Conservation (phyloP, 768 basidiomycete species). For the Lactifluus pinguis region DNA sequence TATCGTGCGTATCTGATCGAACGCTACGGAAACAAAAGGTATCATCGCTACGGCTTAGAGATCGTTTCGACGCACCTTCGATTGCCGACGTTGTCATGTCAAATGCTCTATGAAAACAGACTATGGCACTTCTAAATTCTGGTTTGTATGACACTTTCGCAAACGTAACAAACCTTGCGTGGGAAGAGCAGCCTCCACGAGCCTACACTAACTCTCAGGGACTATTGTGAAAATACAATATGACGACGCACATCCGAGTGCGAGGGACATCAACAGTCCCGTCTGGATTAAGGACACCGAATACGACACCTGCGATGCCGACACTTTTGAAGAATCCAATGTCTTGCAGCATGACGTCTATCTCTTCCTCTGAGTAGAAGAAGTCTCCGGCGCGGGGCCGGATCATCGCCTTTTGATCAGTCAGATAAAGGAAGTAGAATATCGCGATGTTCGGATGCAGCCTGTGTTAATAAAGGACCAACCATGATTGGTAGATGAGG, state of each 20-base stretch:
- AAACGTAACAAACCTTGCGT: conserved; percentile 43
- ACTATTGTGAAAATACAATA: neutral
- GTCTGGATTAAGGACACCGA: conserved; percentile 50
- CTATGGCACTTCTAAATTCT: conserved; percentile 28
- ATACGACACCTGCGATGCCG: conserved; percentile 56
- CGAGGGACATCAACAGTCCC: conserved; percentile 53
- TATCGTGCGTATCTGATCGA: conserved; percentile 42
- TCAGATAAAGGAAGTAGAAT: neutral
- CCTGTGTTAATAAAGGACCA: neutral
- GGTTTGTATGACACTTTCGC: neutral
- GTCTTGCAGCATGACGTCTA: conserved; percentile 69
- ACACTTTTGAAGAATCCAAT: conserved; percentile 49
- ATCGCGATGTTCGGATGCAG: neutral
- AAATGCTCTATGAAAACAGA: conserved; percentile 73
- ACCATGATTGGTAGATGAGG: conserved; percentile 62
- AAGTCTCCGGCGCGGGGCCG: conserved; percentile 77
- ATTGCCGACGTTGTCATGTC: conserved; percentile 36
- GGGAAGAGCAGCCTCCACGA: conserved; percentile 49
- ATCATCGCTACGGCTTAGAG: neutral
- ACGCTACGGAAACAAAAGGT: conserved; percentile 19
- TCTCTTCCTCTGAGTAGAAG: conserved; percentile 55
- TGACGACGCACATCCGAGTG: conserved; percentile 40
- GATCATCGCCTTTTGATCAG: conserved; percentile 54
- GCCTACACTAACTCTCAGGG: conserved; percentile 26
- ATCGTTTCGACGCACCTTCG: neutral